Conservation (phyloP, 495 filamentous ascomycete genomes). For the Hamigera avellanea region DNA sequence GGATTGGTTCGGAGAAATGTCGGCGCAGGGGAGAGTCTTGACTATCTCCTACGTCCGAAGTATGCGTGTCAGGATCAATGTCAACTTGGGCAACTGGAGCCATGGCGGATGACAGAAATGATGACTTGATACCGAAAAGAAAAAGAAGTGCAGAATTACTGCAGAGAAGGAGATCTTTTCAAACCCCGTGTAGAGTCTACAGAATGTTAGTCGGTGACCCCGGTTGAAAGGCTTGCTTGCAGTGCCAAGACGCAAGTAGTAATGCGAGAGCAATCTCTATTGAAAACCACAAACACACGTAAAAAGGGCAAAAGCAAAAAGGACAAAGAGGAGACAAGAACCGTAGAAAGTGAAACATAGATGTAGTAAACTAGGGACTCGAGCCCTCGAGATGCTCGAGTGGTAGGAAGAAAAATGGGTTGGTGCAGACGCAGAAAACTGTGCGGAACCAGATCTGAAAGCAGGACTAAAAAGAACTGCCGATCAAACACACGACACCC, state of each 20-base stretch:
- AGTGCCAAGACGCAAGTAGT: constrained; percentile 31
- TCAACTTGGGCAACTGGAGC: constrained; percentile 25
- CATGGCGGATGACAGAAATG: constrained; percentile 15
- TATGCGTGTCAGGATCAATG: constrained; percentile 27
- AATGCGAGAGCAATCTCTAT: constrained; percentile 6
- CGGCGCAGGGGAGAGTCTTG: constrained; percentile 32
- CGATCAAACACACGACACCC: neutral
- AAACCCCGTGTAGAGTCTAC: constrained; percentile 8
- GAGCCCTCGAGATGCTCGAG: no score
- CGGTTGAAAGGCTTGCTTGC: constrained; percentile 26
- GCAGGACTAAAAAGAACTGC: neutral
- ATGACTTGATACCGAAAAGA: neutral
- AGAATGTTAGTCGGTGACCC: constrained; percentile 20
- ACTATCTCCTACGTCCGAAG: constrained; percentile 27
- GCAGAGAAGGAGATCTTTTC: neutral
- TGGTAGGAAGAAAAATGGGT: constrained; percentile 10
- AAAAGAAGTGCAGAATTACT: no score
- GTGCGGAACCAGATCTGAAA: neutral
- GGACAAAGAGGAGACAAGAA: constrained; percentile 18
- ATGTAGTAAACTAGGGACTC: no score
- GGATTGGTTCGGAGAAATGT: constrained; percentile 33
- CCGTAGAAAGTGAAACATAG: no score
- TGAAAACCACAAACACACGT: no score
- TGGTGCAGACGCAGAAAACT: neutral
- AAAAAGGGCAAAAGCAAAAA: constrained; percentile 3